A percentile compares a stretch with the other conserved stretches of the same genome.
phyloP scores from a whole-genome alignment of 2,329 filamentous ascomycete genomes.

The Pestalotiopsis sp. region DNA sequence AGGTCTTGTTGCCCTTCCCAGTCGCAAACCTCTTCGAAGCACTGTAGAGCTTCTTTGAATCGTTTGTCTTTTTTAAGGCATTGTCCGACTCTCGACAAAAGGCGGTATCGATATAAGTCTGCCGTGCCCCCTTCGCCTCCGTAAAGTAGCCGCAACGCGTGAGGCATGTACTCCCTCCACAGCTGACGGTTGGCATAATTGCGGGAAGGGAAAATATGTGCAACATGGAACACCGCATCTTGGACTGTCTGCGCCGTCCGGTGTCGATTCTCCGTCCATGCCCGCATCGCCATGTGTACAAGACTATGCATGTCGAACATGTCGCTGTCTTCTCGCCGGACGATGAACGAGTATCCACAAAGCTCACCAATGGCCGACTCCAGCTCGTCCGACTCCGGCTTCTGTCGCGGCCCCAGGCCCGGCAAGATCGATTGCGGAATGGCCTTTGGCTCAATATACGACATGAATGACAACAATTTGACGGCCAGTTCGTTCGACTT shows the following conservation, averaged over 20 bases:
- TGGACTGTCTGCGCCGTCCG: constrained; percentile 6
- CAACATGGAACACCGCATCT: constrained; percentile 6
- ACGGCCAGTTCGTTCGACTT: constrained; percentile 31
- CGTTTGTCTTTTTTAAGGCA: constrained; percentile 25
- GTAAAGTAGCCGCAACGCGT: constrained; percentile 26
- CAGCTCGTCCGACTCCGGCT: constrained; percentile 17
- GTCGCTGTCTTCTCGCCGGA: constrained; percentile 23
- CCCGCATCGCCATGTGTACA: constrained; percentile 34
- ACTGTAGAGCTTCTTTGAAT: constrained; percentile 18
- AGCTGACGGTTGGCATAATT: constrained; percentile 19
- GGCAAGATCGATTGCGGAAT: constrained; percentile 40
- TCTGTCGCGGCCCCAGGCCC: not conserved
- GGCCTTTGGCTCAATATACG: constrained; percentile 40
- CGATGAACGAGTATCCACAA: constrained; percentile 35
- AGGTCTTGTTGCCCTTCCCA: constrained; percentile 14
- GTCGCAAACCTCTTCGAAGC: constrained; percentile 16
- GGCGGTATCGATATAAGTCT: constrained; percentile 23
- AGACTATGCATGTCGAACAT: constrained; percentile 40
- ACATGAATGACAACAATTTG: constrained; percentile 40
- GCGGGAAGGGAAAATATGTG: constrained; percentile 11
- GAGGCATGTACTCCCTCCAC: constrained; percentile 31
- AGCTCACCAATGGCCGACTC: constrained; percentile 34
- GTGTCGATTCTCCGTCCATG: constrained; percentile 29
- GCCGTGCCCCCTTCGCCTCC: constrained; percentile 16
- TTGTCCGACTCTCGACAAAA: constrained; percentile 20